Evolutionary conservation across 2,329 filamentous ascomycete genomes (phyloP), one percentile per base, ranked within the genome.

Genomic region (Orbilia blumenaviensis): DNA sequence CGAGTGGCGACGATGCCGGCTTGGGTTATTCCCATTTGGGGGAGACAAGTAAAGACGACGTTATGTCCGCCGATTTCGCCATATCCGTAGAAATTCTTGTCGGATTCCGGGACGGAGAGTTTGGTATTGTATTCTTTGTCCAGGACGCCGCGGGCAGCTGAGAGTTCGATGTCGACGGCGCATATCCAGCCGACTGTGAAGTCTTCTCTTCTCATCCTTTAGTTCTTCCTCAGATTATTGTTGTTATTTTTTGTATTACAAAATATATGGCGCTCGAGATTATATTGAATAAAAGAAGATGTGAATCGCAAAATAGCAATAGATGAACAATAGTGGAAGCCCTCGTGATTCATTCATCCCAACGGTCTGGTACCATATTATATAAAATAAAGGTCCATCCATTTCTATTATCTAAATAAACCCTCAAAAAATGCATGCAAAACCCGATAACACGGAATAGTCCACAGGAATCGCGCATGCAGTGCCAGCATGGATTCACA

Each of bases 141-240:
- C 1, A 62, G 41, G 9, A 62, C 44, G 2, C 9, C 4, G 29
- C 7, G 16, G 6, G 25, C 29, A 32, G 61, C 61, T 3, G 42
- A 25, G 18, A 52, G 21, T 18, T 64, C 61, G 25, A 52, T 36
- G 27, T 10, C 34, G 12, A 64, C 29, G 21, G 61, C 61, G 29
- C 63, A 56, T 41, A 66, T 29, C 63, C 66, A 68, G 32, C 50
- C 52, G 25, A 64, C 44, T 18, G 61, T 38, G 29, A 34, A 64
- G 18, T 64, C 61, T 1, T 36, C 23, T 32, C n/a, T 41, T 50
- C 12, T 52, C 14, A 64, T 48, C n/a, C 25, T 48, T 8, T 9
- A 12, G n/a, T n/a, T n/a, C n/a, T n/a, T n/a, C n/a, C n/a, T n/a
- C n/a, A n/a, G n/a, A n/a, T n/a, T n/a, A n/a, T n/a, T n/a, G n/a